Evolutionary conservation across 805 yeast genomes (phyloP), one percentile per base, ranked within the genome.

Genomic region (Wickerhamomyces xylosicus): DNA sequence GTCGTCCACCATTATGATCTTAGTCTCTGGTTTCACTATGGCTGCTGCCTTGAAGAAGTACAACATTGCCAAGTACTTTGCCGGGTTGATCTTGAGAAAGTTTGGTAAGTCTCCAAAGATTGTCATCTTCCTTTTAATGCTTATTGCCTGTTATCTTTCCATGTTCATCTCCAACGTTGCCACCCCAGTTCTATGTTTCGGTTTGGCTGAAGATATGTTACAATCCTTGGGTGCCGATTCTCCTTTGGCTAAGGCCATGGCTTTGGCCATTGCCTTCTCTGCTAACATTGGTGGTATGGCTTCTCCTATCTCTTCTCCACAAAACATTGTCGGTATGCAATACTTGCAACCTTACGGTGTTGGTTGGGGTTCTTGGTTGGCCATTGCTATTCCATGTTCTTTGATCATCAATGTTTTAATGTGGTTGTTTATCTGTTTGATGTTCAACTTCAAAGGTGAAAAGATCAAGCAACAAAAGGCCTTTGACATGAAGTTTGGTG

Each of bases 151-250:
- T 42, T 79, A 89, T 57, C 67, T 86, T 39, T 77, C 95, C 5
- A 87, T 90, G 85, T 89, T 95, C 94, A 89, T 90, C 43, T 83
- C 95, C 19, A 90, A 90, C 61, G 97, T 90, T 34, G 97, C 97
- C 1, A 85, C 97, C 1, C 97, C 97, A 0, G 96, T 90, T 4
- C 67, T 90, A 41, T 84, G 95, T 57, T 85, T 74, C 52, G 85
- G 95, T 2, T 76, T 90, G 43, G 75, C 87, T 41, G 89, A 84
- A 57, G 96, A 97, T 3, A 67, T 90, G 19, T 64, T 90, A 46
- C 73, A 94, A 48, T 79, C 90, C 2, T 62, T 87, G 34, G 85
- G 89, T 13, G 73, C 78, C 17, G 77, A 75, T 22, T 75, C 87
- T n/a, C 79, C 81, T 13, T 84, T 87, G 52, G 85, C 86, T 4